A percentile compares a stretch with the other conserved stretches of the same genome.
Evolutionary conservation across 2,329 filamentous ascomycete genomes (phyloP).

Genomic region (Nigrospora oryzae): DNA sequence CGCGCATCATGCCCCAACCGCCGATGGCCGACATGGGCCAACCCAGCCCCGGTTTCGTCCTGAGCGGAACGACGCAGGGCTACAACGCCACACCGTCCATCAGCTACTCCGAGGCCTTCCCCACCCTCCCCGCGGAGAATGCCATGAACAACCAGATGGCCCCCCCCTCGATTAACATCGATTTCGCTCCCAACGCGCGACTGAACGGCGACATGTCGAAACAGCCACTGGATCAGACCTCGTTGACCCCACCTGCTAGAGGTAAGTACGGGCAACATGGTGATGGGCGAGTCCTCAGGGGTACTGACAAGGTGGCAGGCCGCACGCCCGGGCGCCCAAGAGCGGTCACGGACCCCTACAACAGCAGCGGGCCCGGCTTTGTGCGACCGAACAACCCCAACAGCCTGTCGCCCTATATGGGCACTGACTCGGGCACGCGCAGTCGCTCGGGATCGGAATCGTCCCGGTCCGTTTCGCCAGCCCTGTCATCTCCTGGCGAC

Average conservation of each 20-base stretch:
- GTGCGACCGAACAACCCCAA: slow-evolving; percentile 29
- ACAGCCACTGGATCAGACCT: slow-evolving; percentile 61
- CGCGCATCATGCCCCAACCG: slow-evolving; percentile 49
- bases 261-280: slow-evolving; percentile 28
- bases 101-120: slow-evolving; percentile 41
- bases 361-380: slow-evolving; percentile 32
- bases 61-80: slow-evolving; percentile 29
- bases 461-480: slow-evolving; percentile 33
- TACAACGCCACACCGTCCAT: slow-evolving; percentile 35
- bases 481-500: slow-evolving; percentile 49
- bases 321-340: slow-evolving; percentile 40
- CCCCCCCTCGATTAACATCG: slow-evolving; percentile 90
- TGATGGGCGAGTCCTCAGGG: too few relatives aligned
- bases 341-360: slow-evolving; percentile 53
- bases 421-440: slow-evolving; percentile 31
- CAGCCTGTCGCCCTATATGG: slow-evolving; percentile 42
- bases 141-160: slow-evolving; percentile 59
- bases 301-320: slow-evolving; percentile 25
- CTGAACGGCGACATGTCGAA: slow-evolving; percentile 58
- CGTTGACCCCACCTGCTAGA: slow-evolving; percentile 73
- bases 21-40: slow-evolving; percentile 44
- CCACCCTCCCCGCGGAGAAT: slow-evolving; percentile 36
- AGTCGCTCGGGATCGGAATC: slow-evolving; percentile 33
- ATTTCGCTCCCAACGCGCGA: slow-evolving; percentile 71
- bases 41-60: slow-evolving; percentile 34